Conservation (phyloP, 2,329 filamentous ascomycete species). For the Trichoderma brevicompactum region DNA sequence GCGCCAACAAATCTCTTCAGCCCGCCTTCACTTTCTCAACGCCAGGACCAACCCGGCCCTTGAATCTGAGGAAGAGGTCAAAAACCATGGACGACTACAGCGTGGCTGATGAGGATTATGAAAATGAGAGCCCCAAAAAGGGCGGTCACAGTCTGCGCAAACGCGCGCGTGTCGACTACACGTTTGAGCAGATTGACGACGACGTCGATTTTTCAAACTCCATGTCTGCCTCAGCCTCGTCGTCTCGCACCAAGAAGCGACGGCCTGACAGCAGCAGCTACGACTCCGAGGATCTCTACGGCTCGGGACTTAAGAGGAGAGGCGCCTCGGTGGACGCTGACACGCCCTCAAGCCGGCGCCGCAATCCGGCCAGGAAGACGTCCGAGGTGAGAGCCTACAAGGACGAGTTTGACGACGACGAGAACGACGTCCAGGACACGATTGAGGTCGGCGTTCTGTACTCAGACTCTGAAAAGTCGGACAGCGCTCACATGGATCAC, state of each 20-base stretch:
- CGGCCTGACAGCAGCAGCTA: conserved; percentile 42
- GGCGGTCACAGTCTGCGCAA: conserved; percentile 63
- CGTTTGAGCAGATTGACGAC: conserved; percentile 57
- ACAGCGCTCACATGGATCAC: conserved; percentile 34
- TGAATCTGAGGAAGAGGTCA: conserved; percentile 48
- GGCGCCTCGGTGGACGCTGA: conserved; percentile 45
- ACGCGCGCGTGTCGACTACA: conserved; percentile 62
- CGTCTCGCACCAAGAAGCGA: conserved; percentile 45
- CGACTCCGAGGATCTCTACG: conserved; percentile 42
- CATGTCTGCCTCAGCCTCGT: neutral
- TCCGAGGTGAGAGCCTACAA: conserved; percentile 41
- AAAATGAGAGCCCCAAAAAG: conserved; percentile 57
- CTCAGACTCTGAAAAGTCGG: conserved; percentile 42
- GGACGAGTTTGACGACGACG: conserved; percentile 43
- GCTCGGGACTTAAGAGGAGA: conserved; percentile 42
- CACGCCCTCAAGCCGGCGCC: conserved; percentile 45
- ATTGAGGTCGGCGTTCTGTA: conserved; percentile 58
- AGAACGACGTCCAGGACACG: conserved; percentile 60
- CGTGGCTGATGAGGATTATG: conserved; percentile 48
- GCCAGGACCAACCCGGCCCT: conserved; percentile 38
- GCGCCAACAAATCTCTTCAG: conserved; percentile 43
- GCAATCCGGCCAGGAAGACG: conserved; percentile 48
- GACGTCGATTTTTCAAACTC: conserved; percentile 45
- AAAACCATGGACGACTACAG: conserved; percentile 49
- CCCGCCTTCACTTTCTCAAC: conserved; percentile 47